A percentile compares a stretch with the other conserved stretches of the same genome.
Conservation (phyloP, 2,329 filamentous ascomycete genomes). For the Monilinia laxa region DNA sequence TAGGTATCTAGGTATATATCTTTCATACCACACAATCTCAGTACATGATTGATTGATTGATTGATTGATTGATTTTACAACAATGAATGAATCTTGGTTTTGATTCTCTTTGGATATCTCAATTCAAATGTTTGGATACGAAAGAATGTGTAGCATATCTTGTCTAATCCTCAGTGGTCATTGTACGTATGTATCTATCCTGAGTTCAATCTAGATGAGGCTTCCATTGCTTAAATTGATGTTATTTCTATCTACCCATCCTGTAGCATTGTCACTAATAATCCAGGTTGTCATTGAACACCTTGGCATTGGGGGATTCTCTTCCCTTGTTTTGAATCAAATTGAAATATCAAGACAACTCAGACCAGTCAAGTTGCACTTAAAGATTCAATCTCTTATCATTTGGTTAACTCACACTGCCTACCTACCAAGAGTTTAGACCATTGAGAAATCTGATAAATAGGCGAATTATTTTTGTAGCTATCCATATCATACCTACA, state of each 20-base stretch:
- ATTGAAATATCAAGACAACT: background rate
- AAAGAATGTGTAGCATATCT: background rate
- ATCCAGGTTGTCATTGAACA: background rate
- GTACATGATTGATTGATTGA: too few species aligned
- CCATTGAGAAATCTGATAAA: background rate
- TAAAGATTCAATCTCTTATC: background rate
- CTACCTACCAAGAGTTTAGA: background rate
- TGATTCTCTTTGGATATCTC: background rate
- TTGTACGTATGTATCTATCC: background rate
- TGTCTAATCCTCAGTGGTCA: background rate
- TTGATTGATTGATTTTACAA: background rate
- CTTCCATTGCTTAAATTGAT: background rate
- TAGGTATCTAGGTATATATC: background rate
- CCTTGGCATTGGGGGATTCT: background rate
- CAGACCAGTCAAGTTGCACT: background rate
- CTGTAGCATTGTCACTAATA: background rate
- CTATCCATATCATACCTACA: background rate
- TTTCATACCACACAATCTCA: background rate
- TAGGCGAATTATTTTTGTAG: background rate
- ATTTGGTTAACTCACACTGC: background rate
- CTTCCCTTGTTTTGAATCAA: background rate
- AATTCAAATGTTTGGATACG: background rate
- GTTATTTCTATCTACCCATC: background rate
- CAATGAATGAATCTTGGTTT: background rate
- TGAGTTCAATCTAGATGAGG: background rate